Conservation (phyloP, 495 filamentous ascomycete species). For the Aspergillus homomorphus region DNA sequence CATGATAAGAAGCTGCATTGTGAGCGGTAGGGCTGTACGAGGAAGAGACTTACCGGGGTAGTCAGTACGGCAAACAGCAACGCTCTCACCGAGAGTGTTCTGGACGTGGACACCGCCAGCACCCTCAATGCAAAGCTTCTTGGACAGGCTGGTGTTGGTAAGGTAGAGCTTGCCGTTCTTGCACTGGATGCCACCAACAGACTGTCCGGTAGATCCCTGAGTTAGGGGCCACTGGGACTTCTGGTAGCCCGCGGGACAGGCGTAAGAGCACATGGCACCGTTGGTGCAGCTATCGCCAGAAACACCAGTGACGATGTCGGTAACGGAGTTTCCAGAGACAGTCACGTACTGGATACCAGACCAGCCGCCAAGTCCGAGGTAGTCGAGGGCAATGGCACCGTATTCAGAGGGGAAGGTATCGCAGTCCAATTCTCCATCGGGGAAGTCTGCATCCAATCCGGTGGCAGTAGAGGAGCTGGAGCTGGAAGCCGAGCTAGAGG, state of each 20-base stretch:
- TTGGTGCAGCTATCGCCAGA: constrained; percentile 52
- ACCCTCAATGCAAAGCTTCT: constrained; percentile 74
- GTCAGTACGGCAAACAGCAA: constrained; percentile 89
- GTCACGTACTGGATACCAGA: constrained; percentile 69
- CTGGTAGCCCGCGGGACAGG: constrained; percentile 85
- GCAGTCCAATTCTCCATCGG: constrained; percentile 71
- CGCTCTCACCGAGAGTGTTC: constrained; percentile 64
- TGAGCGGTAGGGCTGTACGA: neutral
- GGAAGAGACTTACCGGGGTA: constrained; percentile 64
- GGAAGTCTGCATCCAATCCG: constrained; percentile 69
- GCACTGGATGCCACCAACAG: constrained; percentile 85
- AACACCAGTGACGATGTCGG: constrained; percentile 62
- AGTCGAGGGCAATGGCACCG: constrained; percentile 70
- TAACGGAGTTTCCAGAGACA: constrained; percentile 39
- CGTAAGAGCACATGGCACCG: constrained; percentile 84
- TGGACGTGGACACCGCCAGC: constrained; percentile 64
- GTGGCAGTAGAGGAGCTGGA: constrained; percentile 31
- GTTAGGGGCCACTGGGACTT: constrained; percentile 86
- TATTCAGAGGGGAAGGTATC: constrained; percentile 74
- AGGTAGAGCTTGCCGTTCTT: constrained; percentile 69
- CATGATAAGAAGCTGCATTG: neutral
- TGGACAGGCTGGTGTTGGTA: constrained; percentile 61
- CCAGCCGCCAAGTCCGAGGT: constrained; percentile 70
- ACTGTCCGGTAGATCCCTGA: constrained; percentile 82
- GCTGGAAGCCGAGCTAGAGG: constrained; percentile 18